phyloP scores from a whole-genome alignment of 2,329 filamentous ascomycete species.

The Scleromitrula shiraiana region DNA sequence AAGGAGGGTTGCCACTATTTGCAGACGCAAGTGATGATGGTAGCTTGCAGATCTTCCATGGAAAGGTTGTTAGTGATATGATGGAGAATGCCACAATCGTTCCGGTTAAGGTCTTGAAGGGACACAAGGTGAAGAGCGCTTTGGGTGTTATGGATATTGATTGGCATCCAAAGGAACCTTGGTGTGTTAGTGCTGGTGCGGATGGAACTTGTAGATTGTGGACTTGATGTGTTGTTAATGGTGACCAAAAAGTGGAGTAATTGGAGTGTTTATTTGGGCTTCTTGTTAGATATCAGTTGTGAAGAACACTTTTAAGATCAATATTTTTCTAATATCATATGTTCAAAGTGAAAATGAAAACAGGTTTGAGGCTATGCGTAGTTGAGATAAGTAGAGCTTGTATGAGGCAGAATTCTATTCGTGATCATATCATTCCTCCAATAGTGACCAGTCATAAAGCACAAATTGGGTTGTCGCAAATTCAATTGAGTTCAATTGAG shows the following conservation, averaged over 20 bases:
- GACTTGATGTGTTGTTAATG: conserved; percentile 44
- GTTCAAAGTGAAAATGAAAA: too few species aligned
- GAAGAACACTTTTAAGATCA: too few species aligned
- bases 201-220: conserved; percentile 90
- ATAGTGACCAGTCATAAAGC: too few species aligned
- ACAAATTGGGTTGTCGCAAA: too few species aligned
- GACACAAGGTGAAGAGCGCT: conserved; percentile 78
- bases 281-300: conserved; percentile 7
- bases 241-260: conserved; percentile 7
- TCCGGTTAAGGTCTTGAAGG: conserved; percentile 85
- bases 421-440: too few species aligned
- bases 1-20: conserved; percentile 71
- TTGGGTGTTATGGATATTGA: conserved; percentile 89
- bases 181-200: conserved; percentile 88
- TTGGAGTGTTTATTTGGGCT: conserved; percentile 4
- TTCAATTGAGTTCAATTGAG: too few species aligned
- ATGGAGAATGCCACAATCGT: conserved; percentile 97
- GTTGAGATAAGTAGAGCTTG: too few species aligned
- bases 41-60: conserved; percentile 91
- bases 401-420: too few species aligned
- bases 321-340: too few species aligned
- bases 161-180: conserved; percentile 92
- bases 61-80: conserved; percentile 86
- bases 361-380: too few species aligned
- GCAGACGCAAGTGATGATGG: conserved; percentile 95